phyloP scores from a whole-genome alignment of 768 basidiomycete species.

The Leccinellum luteum region DNA sequence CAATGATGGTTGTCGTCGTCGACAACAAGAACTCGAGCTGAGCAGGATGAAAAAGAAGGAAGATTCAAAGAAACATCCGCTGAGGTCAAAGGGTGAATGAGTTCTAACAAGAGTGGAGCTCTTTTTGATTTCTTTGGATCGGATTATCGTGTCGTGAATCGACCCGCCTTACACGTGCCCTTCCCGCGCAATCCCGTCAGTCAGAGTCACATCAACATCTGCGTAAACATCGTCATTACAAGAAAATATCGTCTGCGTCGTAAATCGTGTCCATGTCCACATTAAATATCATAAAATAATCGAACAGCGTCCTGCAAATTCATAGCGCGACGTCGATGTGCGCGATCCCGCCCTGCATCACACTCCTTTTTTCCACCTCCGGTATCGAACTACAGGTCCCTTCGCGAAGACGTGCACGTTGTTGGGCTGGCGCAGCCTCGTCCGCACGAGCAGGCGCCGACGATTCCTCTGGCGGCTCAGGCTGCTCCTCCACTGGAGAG shows the following conservation, averaged over 20 bases:
- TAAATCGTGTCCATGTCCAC: background rate
- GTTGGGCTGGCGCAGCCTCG: background rate
- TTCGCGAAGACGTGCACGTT: constrained; percentile 23
- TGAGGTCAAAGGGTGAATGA: background rate
- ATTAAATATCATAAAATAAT: constrained; percentile 23
- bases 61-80: background rate
- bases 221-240: background rate
- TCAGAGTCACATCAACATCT: background rate
- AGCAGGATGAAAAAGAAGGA: background rate
- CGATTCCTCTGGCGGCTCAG: background rate
- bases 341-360: constrained; percentile 25
- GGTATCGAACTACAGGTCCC: constrained; percentile 14
- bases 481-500: constrained; percentile 15
- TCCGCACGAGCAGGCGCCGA: background rate
- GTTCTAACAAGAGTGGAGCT: background rate
- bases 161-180: constrained; percentile 15
- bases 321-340: constrained; percentile 25
- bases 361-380: constrained; percentile 21
- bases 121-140: constrained; percentile 20
- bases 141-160: constrained; percentile 22
- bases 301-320: background rate
- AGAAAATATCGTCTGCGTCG: background rate
- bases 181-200: constrained; percentile 6
- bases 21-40: background rate
- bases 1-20: background rate